Evolutionary conservation across 176 grass and related monocot genomes (phyloP).

Genomic region (Ensete glaucum): DNA sequence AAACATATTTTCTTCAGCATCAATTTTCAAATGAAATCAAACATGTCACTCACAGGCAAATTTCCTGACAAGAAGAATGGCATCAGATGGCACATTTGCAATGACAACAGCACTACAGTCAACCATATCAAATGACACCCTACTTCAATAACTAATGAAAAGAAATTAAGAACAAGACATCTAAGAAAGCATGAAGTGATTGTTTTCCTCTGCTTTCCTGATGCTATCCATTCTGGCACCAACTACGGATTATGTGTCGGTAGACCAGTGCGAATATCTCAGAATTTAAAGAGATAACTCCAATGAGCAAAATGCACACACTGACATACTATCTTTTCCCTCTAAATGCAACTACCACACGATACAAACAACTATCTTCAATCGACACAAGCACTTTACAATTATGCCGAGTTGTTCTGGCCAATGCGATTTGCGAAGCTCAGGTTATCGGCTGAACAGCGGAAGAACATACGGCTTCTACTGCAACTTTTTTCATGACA

Average conservation of each 20-base stretch:
- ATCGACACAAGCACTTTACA: constrained; percentile 45
- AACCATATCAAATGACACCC: neutral
- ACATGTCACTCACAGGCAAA: too few relatives aligned
- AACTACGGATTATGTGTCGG: neutral
- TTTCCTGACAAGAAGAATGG: too few relatives aligned
- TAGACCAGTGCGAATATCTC: neutral
- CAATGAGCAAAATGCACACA: neutral
- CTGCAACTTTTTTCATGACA: constrained; percentile 69
- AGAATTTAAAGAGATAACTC: neutral
- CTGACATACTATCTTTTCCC: neutral
- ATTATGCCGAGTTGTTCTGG: constrained; percentile 32
- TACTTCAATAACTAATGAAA: neutral
- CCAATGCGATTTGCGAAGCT: neutral
- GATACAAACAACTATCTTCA: neutral
- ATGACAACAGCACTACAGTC: neutral
- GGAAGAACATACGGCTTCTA: constrained; percentile 59
- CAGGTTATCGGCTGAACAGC: constrained; percentile 22
- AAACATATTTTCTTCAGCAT: too few relatives aligned
- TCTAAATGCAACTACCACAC: neutral
- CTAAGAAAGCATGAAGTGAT: neutral
- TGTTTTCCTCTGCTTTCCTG: neutral
- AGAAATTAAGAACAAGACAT: neutral
- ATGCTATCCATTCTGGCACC: constrained; percentile 4
- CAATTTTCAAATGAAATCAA: too few relatives aligned
- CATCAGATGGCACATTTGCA: too few relatives aligned